Conservation (phyloP, 345 rosid species). For the Jatropha curcas region DNA sequence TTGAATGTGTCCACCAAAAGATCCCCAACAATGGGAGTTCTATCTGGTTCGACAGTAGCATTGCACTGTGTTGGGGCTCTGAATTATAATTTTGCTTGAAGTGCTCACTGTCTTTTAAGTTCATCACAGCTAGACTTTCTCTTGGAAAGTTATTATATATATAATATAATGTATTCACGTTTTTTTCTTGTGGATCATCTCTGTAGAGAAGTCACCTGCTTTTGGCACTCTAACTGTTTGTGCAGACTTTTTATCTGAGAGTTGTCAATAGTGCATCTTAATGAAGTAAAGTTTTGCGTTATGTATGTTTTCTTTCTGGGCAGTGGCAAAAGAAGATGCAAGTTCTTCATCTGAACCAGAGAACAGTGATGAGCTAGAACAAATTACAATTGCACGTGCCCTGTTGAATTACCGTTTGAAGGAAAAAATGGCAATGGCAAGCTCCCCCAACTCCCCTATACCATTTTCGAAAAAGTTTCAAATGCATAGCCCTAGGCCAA, state of each 20-base stretch:
- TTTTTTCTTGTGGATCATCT: not conserved
- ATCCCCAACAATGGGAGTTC: not conserved
- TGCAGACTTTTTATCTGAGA: not conserved
- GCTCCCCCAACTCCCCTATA: conserved; percentile 49
- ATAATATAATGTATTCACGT: too few species aligned
- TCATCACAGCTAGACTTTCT: not conserved
- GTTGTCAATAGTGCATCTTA: not conserved
- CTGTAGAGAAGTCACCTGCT: not conserved
- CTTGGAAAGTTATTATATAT: too few species aligned
- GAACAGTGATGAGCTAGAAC: conserved; percentile 86
- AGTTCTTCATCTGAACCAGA: conserved; percentile 77
- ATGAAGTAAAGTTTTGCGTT: not conserved
- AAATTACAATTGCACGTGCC: conserved; percentile 86
- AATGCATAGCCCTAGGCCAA: conserved; percentile 69
- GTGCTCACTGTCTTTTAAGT: not conserved
- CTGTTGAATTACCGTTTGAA: conserved; percentile 65
- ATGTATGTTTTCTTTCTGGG: conserved; percentile 18
- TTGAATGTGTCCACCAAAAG: not conserved
- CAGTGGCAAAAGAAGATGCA: conserved; percentile 97
- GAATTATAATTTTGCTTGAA: not conserved
- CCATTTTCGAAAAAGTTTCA: conserved; percentile 74
- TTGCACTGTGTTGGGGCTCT: not conserved
- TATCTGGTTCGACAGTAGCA: not conserved
- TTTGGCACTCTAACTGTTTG: not conserved
- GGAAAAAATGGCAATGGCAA: conserved; percentile 70